Percentiles rank a stretch among this genome's conserved stretches.
Conservation (phyloP, 2,329 filamentous ascomycete genomes). For the Calonectria multiphialidica region DNA sequence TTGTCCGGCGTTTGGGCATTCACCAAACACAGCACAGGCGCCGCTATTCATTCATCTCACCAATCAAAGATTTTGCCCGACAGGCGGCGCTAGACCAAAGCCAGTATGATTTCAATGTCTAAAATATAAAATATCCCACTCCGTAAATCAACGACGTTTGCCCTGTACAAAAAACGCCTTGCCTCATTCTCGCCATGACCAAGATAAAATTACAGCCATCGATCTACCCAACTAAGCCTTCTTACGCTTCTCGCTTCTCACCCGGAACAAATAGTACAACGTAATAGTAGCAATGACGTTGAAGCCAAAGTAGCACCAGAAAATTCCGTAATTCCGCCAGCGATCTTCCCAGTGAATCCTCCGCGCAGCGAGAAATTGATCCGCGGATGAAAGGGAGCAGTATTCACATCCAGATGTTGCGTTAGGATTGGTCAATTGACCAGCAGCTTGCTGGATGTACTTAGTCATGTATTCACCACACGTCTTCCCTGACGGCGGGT, state of each 20-base stretch:
- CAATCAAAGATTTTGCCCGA: too few relatives aligned
- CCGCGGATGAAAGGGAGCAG: conserved; percentile 69
- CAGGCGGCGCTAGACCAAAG: neutral
- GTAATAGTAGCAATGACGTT: conserved; percentile 67
- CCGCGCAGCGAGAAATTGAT: conserved; percentile 63
- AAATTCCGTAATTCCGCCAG: conserved; percentile 75
- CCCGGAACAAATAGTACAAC: conserved; percentile 62
- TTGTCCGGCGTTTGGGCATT: too few relatives aligned
- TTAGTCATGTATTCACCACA: conserved; percentile 10
- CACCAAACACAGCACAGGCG: neutral
- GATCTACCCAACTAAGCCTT: neutral
- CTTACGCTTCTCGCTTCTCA: conserved; percentile 24
- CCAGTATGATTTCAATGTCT: neutral
- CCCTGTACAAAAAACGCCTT: neutral
- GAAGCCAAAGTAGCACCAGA: conserved; percentile 73
- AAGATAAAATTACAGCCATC: neutral
- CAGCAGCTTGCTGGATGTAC: conserved; percentile 42
- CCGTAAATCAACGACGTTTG: too few relatives aligned
- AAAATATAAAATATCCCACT: neutral
- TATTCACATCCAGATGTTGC: conserved; percentile 70
- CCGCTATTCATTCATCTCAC: too few relatives aligned
- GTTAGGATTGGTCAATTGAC: conserved; percentile 68
- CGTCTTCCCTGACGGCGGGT: conserved; percentile 58
- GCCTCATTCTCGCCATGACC: neutral
- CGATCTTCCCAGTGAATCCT: conserved; percentile 60